Conservation (phyloP, 2,329 filamentous ascomycete species). For the Cordyceps farinosa region DNA sequence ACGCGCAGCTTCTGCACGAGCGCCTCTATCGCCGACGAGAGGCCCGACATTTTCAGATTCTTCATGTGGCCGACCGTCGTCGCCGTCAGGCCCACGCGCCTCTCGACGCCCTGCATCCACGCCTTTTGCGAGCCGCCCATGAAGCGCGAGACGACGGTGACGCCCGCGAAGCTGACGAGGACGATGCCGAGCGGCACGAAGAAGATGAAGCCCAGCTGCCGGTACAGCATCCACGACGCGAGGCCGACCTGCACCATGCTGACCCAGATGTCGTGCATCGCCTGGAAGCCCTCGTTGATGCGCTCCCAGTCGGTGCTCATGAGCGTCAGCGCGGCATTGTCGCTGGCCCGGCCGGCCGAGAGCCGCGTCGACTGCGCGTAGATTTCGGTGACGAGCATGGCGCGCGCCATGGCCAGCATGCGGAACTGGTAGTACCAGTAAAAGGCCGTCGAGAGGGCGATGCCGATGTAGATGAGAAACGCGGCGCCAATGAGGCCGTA, state of each 20-base stretch:
- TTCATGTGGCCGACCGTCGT: slow-evolving; percentile 43
- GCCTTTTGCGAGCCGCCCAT: slow-evolving; percentile 22
- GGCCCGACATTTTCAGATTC: slow-evolving; percentile 43
- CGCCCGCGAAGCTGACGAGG: slow-evolving; percentile 16
- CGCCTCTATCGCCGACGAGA: slow-evolving; percentile 24
- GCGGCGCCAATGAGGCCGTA: slow-evolving; percentile 43
- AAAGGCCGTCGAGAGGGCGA: slow-evolving; percentile 38
- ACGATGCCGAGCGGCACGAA: slow-evolving; percentile 27
- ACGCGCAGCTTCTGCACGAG: slow-evolving; percentile 25
- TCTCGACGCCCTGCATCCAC: slow-evolving; percentile 43
- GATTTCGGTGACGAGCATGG: slow-evolving; percentile 31
- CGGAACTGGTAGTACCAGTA: slow-evolving; percentile 39
- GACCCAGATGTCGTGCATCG: slow-evolving; percentile 30
- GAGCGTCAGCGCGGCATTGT: slow-evolving; percentile 28
- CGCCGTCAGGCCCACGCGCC: slow-evolving; percentile 39
- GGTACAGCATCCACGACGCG: slow-evolving; percentile 29
- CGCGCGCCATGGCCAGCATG: slow-evolving; percentile 31
- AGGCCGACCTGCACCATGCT: slow-evolving; percentile 27
- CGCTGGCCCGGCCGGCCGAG: slow-evolving; percentile 31
- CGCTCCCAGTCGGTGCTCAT: slow-evolving; percentile 35
- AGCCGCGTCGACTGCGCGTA: slow-evolving; percentile 33
- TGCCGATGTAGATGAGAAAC: slow-evolving; percentile 37
- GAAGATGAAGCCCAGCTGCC: slow-evolving; percentile 28
- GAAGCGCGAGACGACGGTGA: slow-evolving; percentile 23
- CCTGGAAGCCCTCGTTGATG: slow-evolving; percentile 23